Percentiles rank a stretch among this genome's conserved stretches.
These are phyloP conservation scores for Leptographium procerum DNA, from an alignment of 2,329 filamentous ascomycete genomes.

Conservation along the genomic window DNA sequence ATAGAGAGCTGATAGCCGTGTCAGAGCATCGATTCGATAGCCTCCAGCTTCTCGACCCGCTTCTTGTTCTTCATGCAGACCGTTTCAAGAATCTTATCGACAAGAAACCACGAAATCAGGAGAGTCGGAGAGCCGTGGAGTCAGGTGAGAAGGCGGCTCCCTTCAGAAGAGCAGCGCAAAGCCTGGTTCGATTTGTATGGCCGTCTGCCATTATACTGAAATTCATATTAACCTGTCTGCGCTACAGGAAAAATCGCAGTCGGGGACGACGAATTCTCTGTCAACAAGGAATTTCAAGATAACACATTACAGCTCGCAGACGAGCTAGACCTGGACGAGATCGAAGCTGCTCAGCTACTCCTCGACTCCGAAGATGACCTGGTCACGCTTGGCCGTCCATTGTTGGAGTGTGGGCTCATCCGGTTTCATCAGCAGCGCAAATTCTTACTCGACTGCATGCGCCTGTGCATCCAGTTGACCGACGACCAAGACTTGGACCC, in stretches of 20 bases:
- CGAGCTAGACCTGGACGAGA: conserved; percentile 79
- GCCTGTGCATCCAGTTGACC: conserved; percentile 63
- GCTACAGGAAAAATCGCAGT: conserved; percentile 61
- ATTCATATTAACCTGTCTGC: background rate
- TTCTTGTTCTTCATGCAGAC: conserved; percentile 54
- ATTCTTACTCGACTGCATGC: conserved; percentile 71
- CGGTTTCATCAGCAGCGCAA: conserved; percentile 79
- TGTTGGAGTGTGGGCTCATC: conserved; percentile 70
- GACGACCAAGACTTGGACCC: conserved; percentile 44
- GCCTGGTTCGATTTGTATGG: background rate
- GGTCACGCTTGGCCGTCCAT: conserved; percentile 56
- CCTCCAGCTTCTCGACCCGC: conserved; percentile 57
- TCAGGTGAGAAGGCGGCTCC: conserved; percentile 37
- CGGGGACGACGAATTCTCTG: conserved; percentile 58
- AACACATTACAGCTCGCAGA: conserved; percentile 72
- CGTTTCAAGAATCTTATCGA: conserved; percentile 63
- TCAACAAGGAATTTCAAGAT: conserved; percentile 85
- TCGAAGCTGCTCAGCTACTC: conserved; percentile 68
- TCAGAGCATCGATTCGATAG: conserved; percentile 52
- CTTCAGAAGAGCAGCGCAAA: background rate
- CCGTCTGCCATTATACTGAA: background rate
- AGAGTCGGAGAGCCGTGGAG: conserved; percentile 60
- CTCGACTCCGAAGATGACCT: conserved; percentile 62
- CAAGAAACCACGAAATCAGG: conserved; percentile 61
- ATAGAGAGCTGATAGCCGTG: conserved; percentile 71